phyloP scores from a whole-genome alignment of 2,329 filamentous ascomycete genomes.

The Mariannaea elegans region DNA sequence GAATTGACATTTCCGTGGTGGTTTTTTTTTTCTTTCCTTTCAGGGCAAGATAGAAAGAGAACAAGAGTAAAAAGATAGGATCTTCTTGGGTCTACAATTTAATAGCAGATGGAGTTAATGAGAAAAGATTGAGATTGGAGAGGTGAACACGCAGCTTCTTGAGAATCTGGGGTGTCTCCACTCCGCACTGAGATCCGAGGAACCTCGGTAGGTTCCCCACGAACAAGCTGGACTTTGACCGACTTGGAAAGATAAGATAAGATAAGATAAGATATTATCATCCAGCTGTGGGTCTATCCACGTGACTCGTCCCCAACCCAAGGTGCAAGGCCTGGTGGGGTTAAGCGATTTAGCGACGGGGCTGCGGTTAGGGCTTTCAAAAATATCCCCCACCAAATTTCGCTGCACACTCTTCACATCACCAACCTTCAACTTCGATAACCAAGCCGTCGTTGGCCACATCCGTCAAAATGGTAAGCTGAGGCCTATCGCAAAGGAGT shows the following conservation, averaged over 20 bases:
- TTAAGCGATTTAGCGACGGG: constrained; percentile 32
- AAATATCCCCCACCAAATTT: constrained; percentile 53
- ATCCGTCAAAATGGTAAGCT: constrained; percentile 77
- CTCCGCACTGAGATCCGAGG: constrained; percentile 24
- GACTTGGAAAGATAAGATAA: constrained; percentile 11
- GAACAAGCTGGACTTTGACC: too few species aligned
- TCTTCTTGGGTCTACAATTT: too few species aligned
- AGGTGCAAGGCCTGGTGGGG: constrained; percentile 26
- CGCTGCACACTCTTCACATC: constrained; percentile 36
- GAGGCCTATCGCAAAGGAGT: constrained; percentile 48
- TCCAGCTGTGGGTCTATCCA: constrained; percentile 28
- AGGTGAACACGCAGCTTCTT: neutral
- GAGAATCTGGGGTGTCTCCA: constrained; percentile 19
- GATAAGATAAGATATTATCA: neutral
- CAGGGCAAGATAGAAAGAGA: constrained; percentile 3
- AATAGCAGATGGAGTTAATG: too few species aligned
- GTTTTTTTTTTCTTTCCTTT: neutral
- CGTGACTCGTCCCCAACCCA: constrained; percentile 54
- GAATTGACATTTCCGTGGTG: constrained; percentile 49
- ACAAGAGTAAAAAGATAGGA: too few species aligned
- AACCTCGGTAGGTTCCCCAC: constrained; percentile 38
- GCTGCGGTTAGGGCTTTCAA: constrained; percentile 51
- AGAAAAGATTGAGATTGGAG: neutral
- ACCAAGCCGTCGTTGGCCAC: constrained; percentile 56
- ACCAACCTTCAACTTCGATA: constrained; percentile 48